Base-by-base conservation (phyloP, 139 green algal genomes). In the Picochlorum sp. region DNA sequence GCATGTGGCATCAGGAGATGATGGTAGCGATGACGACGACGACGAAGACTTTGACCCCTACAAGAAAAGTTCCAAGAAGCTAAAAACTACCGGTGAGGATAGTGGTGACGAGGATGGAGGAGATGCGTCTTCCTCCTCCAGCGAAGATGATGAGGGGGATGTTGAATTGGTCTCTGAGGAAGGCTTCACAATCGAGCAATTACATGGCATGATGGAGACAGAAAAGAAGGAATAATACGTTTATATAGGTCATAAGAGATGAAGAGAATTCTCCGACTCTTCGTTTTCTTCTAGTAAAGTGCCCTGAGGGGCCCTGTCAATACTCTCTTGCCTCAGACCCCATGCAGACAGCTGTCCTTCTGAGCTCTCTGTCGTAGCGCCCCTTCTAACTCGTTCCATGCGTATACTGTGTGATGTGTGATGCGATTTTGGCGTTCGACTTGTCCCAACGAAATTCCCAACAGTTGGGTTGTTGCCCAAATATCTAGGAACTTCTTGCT, bases 81-180 rank as follows among this genome's bases (percentile, higher is more conserved):
- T 14, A 15, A 16, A 50, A 50, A 15, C 10, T 44, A 50, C 49
- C 2, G 62, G 50, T 5, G 56, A 65, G 13, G 65, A 65, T 44
- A 50, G 49, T 6, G 62, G 50, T 5, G 56, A 65, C 20, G 65
- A 65, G 5, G 69, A 51, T 2, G 61, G 65, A 21, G 50, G 18
- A 20, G 56, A 61, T n/a, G 69, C 65, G 1, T 62, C 50, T 23
- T 37, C 32, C 6, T 26, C 26, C 8, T 57, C 28, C 45, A 28
- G 15, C 2, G 50, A 65, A 6, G 54, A 64, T 9, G 65, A 71
- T n/a, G 57, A 66, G 46, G 65, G 49, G 15, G 57, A 41, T 34
- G 71, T 74, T 49, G 65, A 77, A 58, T 49, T 77, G 20, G 71
- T 78, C 2, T 56, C 14, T 11, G 71, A 77, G 15, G 64, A 73